Evolutionary conservation across 2,329 filamentous ascomycete species (phyloP), one percentile per base, ranked within the genome.

Genomic region (Colletotrichum orbiculare): DNA sequence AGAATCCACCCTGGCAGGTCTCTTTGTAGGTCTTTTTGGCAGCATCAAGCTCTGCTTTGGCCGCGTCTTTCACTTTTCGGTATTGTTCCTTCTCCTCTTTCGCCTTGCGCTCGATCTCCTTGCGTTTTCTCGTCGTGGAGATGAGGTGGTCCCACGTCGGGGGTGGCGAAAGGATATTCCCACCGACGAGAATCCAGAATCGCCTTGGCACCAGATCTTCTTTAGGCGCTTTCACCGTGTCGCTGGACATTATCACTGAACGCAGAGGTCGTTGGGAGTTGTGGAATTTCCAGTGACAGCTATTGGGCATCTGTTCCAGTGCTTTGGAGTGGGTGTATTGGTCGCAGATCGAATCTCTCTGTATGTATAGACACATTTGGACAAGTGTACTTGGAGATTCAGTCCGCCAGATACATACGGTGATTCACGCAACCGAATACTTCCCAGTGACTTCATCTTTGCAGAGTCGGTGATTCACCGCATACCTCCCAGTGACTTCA

Each of bases 131-230:
- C 6, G 52, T 25, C 52, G 48, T 62, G 11, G 33, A 37, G 2
- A 62, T 13, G 8, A 65, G 42, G 35, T 47, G 58, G 13, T 62
- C 33, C 62, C 62, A 65, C 35, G 46, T 56, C 6, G 62, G 62
- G 8, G 52, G 52, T 13, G 46, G 25, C 11, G 58, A 47, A 10
- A 65, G 50, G 6, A 43, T 56, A 34, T 62, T 62, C 3, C 62
- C 62, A 10, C 62, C 62, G 13, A 65, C 52, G 46, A 62, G 35
- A 11, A 62, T 6, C 62, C 62, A 65, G 25, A 61, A 52, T 11
- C 38, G 8, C 53, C 11, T 53, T 17, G 62, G 52, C 12, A 65
- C 37, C 25, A 13, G 46, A 9, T 62, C 15, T 15, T 47, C 35
- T 17, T 33, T 33, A 12, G n/a, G 9, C 25, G 25, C 25, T 25